Evolutionary conservation across 306 rosid genomes (phyloP), one percentile per base, ranked within the genome.

Genomic region (Morella rubra): DNA sequence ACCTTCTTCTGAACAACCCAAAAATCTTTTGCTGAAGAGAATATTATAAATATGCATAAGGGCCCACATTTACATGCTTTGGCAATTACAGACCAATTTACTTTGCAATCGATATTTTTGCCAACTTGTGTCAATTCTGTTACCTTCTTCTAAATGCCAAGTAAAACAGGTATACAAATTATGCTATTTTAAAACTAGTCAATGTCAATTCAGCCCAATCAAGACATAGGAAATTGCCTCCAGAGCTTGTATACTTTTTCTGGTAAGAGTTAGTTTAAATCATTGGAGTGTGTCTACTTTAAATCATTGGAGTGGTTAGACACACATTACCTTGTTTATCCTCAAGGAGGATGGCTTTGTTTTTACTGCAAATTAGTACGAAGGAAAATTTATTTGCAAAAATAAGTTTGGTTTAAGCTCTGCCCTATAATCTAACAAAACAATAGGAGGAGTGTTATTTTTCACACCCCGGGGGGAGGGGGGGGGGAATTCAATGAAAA

Each of bases 21-120:
- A 72, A 92, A 92, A 85, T 90, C 96, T 84, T 89, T 90, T 3
- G 90, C 99, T 95, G 79, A 79, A 81, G 81, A 81, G 71, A 53
- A 70, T 18, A 73, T 71, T 24, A 16, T 73, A 73, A 73, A 22
- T 45, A 82, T 51, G 59, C 68, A 46, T 76, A 37, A 58, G 77
- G 71, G 58, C 27, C 65, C 73, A 71, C 75, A 44, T 65, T 24
- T 67, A 58, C 59, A 9, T 47, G 3, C 4, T 47, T 6, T 65
- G 71, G 49, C 40, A n/a, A 11, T 16, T n/a, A 22, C 73, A 71
- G 77, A 71, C 85, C 75, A 52, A 69, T 56, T 42, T 51, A 19
- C 32, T 67, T 47, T 6, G 50, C 71, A 41, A 65, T 19, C 22
- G 14, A 24, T 9, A 42, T 65, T 65, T 65, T 58, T 22, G 3